Base-by-base conservation (phyloP, 768 basidiomycete genomes). In the Thelephora ganbajun region DNA sequence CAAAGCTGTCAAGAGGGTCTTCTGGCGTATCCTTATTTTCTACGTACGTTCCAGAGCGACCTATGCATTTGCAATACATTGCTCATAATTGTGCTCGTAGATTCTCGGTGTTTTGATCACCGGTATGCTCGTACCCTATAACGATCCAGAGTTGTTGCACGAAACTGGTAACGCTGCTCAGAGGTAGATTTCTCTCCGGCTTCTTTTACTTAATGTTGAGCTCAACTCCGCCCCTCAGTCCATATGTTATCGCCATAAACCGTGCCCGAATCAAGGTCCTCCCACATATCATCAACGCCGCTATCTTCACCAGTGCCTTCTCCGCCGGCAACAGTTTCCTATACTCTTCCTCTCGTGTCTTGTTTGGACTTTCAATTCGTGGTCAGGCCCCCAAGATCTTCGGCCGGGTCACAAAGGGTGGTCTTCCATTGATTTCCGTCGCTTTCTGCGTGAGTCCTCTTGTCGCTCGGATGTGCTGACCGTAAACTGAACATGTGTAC, bases 241-340 rank as follows among this genome's bases (percentile, higher is more conserved):
- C 89, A 2, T 93, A 86, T 63, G 88, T 91, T 47, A 81, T 91
- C 52, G 88, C 86, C 16, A 79, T 91, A 53, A 71, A 65, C 41
- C 70, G 73, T 35, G 80, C 83, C 0, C 83, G 86, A 11, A 74
- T 88, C 58, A 78, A 74, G 66, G 77, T 56, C 33, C 53, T 60
- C 33, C 61, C 58, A 11, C 46, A 56, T 47, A 73, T 89, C 56
- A 71, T 89, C 61, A 89, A 89, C 56, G 84, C 76, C 11, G 69
- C 68, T 47, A 68, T 88, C 56, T 74, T 89, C 57, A 75, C 85
- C 4, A 74, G 73, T 53, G 80, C 81, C 2, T 80, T 83, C 68
- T 83, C 80, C 22, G 78, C 83, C 13, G 78, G 74, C 45, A 84
- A 80, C 62, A 79, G 76, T 51, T 76, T 66, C 68, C 54, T 81